Base-by-base conservation (phyloP, 345 rosid species). In the Anastatica hierochuntica region DNA sequence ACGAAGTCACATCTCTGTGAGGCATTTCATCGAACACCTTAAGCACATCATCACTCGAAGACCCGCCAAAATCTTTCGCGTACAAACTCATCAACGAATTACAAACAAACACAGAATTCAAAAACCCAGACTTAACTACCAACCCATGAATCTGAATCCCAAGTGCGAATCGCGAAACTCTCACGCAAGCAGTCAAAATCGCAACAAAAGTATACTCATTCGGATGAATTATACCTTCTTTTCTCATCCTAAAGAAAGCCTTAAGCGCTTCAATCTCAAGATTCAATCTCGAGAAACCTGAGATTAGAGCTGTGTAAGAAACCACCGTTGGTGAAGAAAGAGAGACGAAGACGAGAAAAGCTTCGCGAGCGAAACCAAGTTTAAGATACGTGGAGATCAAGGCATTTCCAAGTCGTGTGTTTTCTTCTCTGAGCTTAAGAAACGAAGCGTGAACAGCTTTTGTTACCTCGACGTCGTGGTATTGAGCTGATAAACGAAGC, bases 31-130 rank as follows among this genome's bases (percentile, higher is more conserved):
- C 90, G 36, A 86, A 90, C 75, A 86, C 1, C 50, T 69, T 56
- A 48, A 71, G 40, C 31, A 66, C 83, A 69, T n/a, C 53, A 13
- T 11, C 66, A 37, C 67, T 64, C 40, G 70, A 58, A 58, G 43
- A 43, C 40, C 76, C n/a, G n/a, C n/a, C 72, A 21, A 59, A 6
- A 37, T 21, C 62, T 10, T 79, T 83, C 0, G 68, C 56, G 3
- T 85, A 90, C 63, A 90, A 35, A 15, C 79, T 77, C 87, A 86
- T 74, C n/a, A 90, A 51, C 44, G 86, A 66, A 61, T 84, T 90
- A 2, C 69, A 67, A 47, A 86, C 94, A 45, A 61, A 84, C 20
- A 77, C 76, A 52, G 56, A 56, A 17, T 26, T 10, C 27, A 69
- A 2, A 52, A 63, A 44, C 52, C 73, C 73, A n/a, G 46, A 61